Conservation (phyloP, 2,329 filamentous ascomycete genomes). For the Aspergillus novofumigatus region DNA sequence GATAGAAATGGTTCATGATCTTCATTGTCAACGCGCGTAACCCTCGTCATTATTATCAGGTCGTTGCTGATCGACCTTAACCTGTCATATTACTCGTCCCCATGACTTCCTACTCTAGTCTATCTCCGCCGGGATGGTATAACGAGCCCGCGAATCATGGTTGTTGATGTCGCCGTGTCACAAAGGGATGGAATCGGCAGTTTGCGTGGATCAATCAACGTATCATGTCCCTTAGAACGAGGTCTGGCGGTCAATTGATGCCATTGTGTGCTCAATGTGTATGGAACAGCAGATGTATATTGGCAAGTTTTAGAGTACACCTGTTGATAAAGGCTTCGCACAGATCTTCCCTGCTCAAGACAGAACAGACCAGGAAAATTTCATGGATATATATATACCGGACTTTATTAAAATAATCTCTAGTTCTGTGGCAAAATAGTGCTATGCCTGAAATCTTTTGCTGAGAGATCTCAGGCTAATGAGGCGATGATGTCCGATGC, state of each 20-base stretch:
- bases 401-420: too few relatives aligned
- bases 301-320: background rate
- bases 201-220: background rate
- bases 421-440: background rate
- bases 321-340: background rate
- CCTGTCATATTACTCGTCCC: background rate
- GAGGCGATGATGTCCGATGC: slow-evolving; percentile 25
- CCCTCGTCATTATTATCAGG: background rate
- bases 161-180: too few relatives aligned
- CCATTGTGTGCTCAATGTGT: background rate
- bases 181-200: background rate
- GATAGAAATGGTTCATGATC: background rate
- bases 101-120: background rate
- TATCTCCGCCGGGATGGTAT: too few relatives aligned
- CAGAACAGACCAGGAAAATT: too few relatives aligned
- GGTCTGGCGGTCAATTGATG: background rate
- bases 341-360: too few relatives aligned
- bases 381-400: too few relatives aligned
- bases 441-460: background rate
- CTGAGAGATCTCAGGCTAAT: background rate
- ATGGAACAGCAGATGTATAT: background rate
- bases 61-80: background rate
- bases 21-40: background rate
- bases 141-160: too few relatives aligned
- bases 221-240: background rate